Evolutionary conservation across 352 stramenopile genomes (phyloP).

Genomic region (Saprolegnia parasitica): DNA sequence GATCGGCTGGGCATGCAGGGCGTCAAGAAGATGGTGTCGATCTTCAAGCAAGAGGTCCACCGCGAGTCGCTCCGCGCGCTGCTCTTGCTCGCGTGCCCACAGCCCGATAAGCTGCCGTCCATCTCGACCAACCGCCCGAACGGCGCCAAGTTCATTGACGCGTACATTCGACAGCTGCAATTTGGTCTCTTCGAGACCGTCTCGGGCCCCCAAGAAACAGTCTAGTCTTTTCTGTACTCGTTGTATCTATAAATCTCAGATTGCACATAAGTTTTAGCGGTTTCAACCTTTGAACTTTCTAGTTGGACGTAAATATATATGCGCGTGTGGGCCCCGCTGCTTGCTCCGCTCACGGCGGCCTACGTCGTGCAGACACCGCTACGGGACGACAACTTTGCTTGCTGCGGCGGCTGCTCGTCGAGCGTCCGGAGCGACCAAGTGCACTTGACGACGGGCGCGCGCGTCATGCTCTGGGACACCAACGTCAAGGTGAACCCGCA

Average conservation of each 20-base stretch:
- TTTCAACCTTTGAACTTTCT: neutral
- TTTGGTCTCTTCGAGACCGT: constrained; percentile 21
- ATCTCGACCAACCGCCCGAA: constrained; percentile 17
- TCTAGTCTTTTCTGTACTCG: neutral
- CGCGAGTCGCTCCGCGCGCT: constrained; percentile 23
- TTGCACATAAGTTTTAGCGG: neutral
- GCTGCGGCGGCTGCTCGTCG: constrained; percentile 65
- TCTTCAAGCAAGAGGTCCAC: constrained; percentile 21
- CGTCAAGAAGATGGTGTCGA: constrained; percentile 31
- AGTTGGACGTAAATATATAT: neutral
- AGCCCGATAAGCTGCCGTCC: constrained; percentile 14
- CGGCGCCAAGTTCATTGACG: constrained; percentile 22
- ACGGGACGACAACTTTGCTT: constrained; percentile 53
- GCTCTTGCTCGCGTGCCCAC: neutral
- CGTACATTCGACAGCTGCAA: constrained; percentile 18
- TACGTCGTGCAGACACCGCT: constrained; percentile 19
- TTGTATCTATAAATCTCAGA: neutral
- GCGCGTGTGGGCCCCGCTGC: neutral
- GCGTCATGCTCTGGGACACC: constrained; percentile 64
- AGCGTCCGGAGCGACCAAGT: constrained; percentile 43
- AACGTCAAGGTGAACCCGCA: constrained; percentile 54
- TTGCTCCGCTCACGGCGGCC: neutral
- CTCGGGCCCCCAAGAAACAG: neutral
- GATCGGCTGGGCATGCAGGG: constrained; percentile 18
- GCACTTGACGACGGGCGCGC: constrained; percentile 46